phyloP scores from a whole-genome alignment of 2,329 filamentous ascomycete species.

The Ceratocystis alfenasii region DNA sequence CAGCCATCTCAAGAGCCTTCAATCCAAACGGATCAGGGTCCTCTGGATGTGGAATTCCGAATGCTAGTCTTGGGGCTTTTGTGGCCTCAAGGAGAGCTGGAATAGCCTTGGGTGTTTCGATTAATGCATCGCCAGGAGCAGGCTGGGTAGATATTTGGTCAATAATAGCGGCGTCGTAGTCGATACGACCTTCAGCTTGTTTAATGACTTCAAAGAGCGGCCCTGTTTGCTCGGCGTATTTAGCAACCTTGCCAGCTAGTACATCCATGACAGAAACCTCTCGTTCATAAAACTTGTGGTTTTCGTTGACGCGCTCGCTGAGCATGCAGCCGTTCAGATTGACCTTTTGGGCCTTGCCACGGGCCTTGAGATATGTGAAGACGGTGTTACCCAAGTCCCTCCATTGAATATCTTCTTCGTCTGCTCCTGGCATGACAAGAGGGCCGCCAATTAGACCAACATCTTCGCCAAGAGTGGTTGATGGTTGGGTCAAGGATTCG shows the following conservation, averaged over 20 bases:
- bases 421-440: constrained; percentile 44
- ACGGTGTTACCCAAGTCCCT: constrained; percentile 44
- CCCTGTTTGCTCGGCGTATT: constrained; percentile 42
- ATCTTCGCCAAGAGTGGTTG: constrained; percentile 71
- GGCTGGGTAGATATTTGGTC: constrained; percentile 51
- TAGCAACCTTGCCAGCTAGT: constrained; percentile 44
- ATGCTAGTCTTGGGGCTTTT: constrained; percentile 38
- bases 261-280: constrained; percentile 44
- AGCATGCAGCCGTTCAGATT: constrained; percentile 46
- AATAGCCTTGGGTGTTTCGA: constrained; percentile 36
- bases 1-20: constrained; percentile 78
- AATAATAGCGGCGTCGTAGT: constrained; percentile 58
- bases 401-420: constrained; percentile 41
- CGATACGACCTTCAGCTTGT: constrained; percentile 69
- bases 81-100: constrained; percentile 25
- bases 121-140: constrained; percentile 61
- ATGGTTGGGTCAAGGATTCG: constrained; percentile 68
- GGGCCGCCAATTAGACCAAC: constrained; percentile 67
- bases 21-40: constrained; percentile 91
- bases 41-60: constrained; percentile 65
- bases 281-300: constrained; percentile 45
- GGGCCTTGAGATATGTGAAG: constrained; percentile 47
- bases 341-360: constrained; percentile 43
- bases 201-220: constrained; percentile 72
- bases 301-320: constrained; percentile 46